Evolutionary conservation across 805 yeast genomes (phyloP).

Genomic region (Spathaspora gorwiae): DNA sequence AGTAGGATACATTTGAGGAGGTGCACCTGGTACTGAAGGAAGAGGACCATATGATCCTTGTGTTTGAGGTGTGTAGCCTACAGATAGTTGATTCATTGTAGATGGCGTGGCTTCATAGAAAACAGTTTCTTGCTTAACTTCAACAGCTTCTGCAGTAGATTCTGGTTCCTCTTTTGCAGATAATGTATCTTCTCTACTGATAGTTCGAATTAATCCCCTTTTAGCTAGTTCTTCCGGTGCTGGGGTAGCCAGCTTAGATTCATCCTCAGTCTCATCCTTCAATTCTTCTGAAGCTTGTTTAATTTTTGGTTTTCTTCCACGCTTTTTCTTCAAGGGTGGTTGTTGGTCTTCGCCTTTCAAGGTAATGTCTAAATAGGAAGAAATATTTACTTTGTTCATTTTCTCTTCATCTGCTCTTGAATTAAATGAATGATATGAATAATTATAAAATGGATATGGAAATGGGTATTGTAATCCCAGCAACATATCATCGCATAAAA

Average conservation of each 20-base stretch:
- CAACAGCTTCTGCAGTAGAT: background rate
- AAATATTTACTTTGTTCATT: constrained; percentile 21
- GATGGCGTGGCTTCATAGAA: background rate
- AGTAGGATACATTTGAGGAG: background rate
- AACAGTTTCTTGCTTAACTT: too few relatives aligned
- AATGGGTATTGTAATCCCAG: constrained; percentile 42
- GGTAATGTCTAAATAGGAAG: constrained; percentile 34
- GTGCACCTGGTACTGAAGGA: background rate
- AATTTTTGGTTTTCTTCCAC: constrained; percentile 2
- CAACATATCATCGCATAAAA: constrained; percentile 28
- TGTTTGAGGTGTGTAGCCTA: background rate
- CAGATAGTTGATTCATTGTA: constrained; percentile 1
- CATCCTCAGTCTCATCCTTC: background rate
- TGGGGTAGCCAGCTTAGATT: background rate
- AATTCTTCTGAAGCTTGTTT: background rate
- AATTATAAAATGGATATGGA: constrained; percentile 44
- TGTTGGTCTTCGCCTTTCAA: constrained; percentile 13
- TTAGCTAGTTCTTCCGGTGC: background rate
- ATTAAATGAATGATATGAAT: constrained; percentile 36
- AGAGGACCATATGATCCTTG: background rate
- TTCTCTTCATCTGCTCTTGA: constrained; percentile 23
- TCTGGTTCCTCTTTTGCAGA: background rate
- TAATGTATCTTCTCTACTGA: background rate
- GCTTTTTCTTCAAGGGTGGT: constrained; percentile 2
- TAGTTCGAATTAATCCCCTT: background rate